Evolutionary conservation across 116 monocot species (phyloP).

Genomic region (Dioscorea cayenensis): DNA sequence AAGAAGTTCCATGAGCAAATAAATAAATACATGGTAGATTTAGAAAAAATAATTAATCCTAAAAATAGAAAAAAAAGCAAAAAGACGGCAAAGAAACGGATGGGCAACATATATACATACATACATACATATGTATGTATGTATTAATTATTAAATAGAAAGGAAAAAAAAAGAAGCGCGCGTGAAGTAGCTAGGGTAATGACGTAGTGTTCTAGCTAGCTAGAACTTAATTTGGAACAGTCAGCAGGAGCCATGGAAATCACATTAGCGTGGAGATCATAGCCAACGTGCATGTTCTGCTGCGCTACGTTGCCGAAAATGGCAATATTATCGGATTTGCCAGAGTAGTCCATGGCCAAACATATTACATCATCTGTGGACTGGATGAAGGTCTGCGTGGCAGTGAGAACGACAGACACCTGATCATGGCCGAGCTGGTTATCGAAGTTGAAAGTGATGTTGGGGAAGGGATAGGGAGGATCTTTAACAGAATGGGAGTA

Average conservation of each 20-base stretch:
- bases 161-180: no score
- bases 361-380: conserved; percentile 4
- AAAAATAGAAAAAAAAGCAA: no score
- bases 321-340: background rate
- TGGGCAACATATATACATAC: no score
- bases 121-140: no score
- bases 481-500: background rate
- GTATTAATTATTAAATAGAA: no score
- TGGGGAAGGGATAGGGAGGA: conserved; percentile 6
- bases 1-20: no score
- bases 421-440: background rate
- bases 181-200: no score
- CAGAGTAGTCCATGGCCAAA: conserved; percentile 10
- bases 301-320: conserved; percentile 51
- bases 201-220: no score
- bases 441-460: conserved; percentile 27
- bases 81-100: no score
- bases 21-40: no score
- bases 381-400: conserved; percentile 24
- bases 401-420: conserved; percentile 11
- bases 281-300: conserved; percentile 47
- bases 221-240: conserved; percentile 17
- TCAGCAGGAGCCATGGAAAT: conserved; percentile 25
- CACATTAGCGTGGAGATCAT: conserved; percentile 22
- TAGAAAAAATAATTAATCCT: no score